Base-by-base conservation (phyloP, 306 rosid species). In the Begonia fuchsioides region DNA sequence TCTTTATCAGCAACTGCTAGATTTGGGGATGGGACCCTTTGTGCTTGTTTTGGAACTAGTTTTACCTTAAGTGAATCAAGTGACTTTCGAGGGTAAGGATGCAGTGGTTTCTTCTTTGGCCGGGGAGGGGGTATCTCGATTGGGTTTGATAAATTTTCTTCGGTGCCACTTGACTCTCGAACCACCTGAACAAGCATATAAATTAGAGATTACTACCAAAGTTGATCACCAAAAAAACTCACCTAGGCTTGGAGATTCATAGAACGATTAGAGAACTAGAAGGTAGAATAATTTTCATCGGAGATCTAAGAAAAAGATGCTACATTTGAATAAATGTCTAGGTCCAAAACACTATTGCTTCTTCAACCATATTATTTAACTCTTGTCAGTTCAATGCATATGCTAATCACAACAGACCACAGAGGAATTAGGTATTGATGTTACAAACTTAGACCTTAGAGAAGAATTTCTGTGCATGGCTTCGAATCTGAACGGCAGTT, bases 401-500 rank as follows among this genome's bases (percentile, higher is more conserved):
- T 26, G 32, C 32, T 26, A 26, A 26, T 4, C 8, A 26, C 35
- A 26, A 26, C 35, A 26, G 35, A 26, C 35, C 7, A 26, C 35
- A 26, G 1, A 26, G 35, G 35, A 26, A 26, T 8, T 26, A 26
- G 35, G 0, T 26, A 26, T 26, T 26, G 8, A 26, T 26, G 7
- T 26, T 26, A 26, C 35, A 26, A 67, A 19, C 38, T 43, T 52
- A 14, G 38, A 90, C 97, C 93, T 86, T 86, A 60, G 88, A 76
- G 73, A 86, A 86, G 72, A 86, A 86, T 70, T 86, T 86, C 56
- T 86, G 96, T 58, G 96, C 96, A 74, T 86, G 93, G 66, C 93
- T 86, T 64, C 96, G 82, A 67, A 86, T 86, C 71, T 86, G 96
- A 72, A 86, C 83, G 13, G 88, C 93, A 68, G 88, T 78, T 78